Evolutionary conservation across 768 basidiomycete genomes (phyloP), one percentile per base, ranked within the genome.

Genomic region (Glaciozyma antarctica): DNA sequence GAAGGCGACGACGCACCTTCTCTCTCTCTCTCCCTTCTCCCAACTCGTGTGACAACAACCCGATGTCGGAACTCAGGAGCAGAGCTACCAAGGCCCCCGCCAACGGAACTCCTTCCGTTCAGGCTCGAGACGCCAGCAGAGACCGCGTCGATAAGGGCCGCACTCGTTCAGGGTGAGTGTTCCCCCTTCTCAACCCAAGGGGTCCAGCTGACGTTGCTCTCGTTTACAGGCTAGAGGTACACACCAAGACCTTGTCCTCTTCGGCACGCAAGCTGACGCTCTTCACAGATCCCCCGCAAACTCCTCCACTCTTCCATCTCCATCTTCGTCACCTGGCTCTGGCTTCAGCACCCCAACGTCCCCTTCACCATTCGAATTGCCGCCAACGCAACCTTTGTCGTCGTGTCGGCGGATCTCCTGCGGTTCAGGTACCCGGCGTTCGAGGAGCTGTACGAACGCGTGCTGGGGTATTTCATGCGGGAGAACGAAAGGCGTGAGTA

Each of bases 201-300:
- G 47, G 6, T 45, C 16, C 4, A 21, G 2, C 38, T 41, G 21
- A 13, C 15, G 22, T 49, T 10, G 47, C 24, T 9, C 17, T 55
- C 43, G 13, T 10, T 21, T 15, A 13, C 17, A 28, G 41, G 9
- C 59, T 60, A 26, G 15, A 30, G 16, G 15, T 9, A 38, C 54
- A 13, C 21, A 41, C 41, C 16, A 9, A 60, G 19, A 16, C 54
- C 38, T 32, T n/a, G 13, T 22, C 13, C n/a, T 32, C 22, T 41
- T 19, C n/a, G 5, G 0, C 17, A 38, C 56, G 15, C 26, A 44
- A 13, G 3, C 13, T 26, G 15, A 21, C 60, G 51, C 49, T 52
- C 49, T 38, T 5, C n/a, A 10, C 60, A 73, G 67, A 64, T 70
- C 56, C 72, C 72, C 8, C 69, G 72, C 64, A 73, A 73, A 26